Evolutionary conservation across 2,329 filamentous ascomycete species (phyloP), one percentile per base, ranked within the genome.

Genomic region (Pestalotiopsis fici): DNA sequence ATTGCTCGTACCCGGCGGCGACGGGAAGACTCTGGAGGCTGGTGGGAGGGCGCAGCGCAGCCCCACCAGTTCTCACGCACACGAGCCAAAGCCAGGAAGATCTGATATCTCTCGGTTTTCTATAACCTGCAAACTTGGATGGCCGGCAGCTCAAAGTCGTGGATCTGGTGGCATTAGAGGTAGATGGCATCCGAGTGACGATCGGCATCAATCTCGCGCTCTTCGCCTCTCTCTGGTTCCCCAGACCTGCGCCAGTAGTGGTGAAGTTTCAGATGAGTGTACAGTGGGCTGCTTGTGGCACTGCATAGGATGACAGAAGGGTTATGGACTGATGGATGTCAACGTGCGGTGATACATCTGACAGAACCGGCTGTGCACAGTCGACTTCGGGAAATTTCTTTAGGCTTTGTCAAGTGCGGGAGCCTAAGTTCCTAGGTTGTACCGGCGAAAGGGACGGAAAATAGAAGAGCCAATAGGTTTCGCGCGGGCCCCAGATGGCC

Each of bases 331-430:
- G 35, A n/a, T 59, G 67, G 31, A 56, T 63, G 65, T 66, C 69
- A 66, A 69, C 59, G 72, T 65, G 67, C 68, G 66, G 73, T 75
- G 69, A 68, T 64, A 75, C 74, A 65, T 74, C 74, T 66, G 68
- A 74, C 73, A 69, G 70, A 65, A 68, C 69, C 77, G 77, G 77
- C 71, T 78, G 74, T 77, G 70, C 75, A 76, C 78, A 76, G 71
- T 75, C 71, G 77, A 77, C 74, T 76, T 76, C 76, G 78, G 78
- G 76, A 75, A 74, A 75, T 73, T 74, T 72, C 69, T 72, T 72
- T 71, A 25, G 21, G 31, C 66, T 73, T 72, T 72, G 73, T 73
- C 71, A 73, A 71, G 69, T 72, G 74, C 72, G 74, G 71, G 72
- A 74, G 70, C 71, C 70, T 71, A 72, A 69, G 69, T 65, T 66